Evolutionary conservation across 805 yeast genomes (phyloP).

Genomic region (Jamesozyma piceae): DNA sequence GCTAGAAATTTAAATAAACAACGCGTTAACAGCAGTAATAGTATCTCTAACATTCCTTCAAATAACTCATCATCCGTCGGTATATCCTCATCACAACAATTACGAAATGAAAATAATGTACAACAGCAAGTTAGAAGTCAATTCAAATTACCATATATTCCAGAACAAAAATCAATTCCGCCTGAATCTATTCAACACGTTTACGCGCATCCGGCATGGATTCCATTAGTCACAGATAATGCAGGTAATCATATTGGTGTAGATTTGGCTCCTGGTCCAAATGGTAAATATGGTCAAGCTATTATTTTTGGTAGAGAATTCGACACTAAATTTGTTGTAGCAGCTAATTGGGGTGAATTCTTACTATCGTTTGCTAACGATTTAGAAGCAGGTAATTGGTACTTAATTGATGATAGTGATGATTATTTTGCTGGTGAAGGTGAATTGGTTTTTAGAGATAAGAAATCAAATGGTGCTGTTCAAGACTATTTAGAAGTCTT

Average conservation of each 20-base stretch:
- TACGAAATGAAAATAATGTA: background rate
- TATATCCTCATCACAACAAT: slow-evolving; percentile 2
- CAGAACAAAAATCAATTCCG: slow-evolving; percentile 64
- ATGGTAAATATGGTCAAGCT: slow-evolving; percentile 82
- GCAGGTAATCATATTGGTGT: slow-evolving; percentile 88
- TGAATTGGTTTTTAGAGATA: slow-evolving; percentile 60
- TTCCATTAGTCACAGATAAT: slow-evolving; percentile 80
- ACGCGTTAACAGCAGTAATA: slow-evolving; percentile 3
- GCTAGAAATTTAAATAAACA: slow-evolving; percentile 36
- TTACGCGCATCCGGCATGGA: slow-evolving; percentile 88
- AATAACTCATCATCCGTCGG: slow-evolving; percentile 9
- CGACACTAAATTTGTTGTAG: slow-evolving; percentile 79
- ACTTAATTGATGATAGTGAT: slow-evolving; percentile 53
- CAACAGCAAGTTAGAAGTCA: slow-evolving; percentile 15
- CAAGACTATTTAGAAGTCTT: slow-evolving; percentile 35
- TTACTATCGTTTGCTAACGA: slow-evolving; percentile 76
- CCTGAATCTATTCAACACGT: slow-evolving; percentile 60
- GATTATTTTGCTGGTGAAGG: slow-evolving; percentile 68
- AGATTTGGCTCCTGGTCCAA: slow-evolving; percentile 74
- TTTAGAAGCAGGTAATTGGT: slow-evolving; percentile 74
- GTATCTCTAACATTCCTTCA: slow-evolving; percentile 11
- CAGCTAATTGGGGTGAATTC: slow-evolving; percentile 85
- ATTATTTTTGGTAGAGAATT: slow-evolving; percentile 90
- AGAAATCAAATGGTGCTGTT: slow-evolving; percentile 40
- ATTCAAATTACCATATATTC: slow-evolving; percentile 35